Base-by-base conservation (phyloP, 2,329 filamentous ascomycete species). In the Ophiostoma pallidulum region DNA sequence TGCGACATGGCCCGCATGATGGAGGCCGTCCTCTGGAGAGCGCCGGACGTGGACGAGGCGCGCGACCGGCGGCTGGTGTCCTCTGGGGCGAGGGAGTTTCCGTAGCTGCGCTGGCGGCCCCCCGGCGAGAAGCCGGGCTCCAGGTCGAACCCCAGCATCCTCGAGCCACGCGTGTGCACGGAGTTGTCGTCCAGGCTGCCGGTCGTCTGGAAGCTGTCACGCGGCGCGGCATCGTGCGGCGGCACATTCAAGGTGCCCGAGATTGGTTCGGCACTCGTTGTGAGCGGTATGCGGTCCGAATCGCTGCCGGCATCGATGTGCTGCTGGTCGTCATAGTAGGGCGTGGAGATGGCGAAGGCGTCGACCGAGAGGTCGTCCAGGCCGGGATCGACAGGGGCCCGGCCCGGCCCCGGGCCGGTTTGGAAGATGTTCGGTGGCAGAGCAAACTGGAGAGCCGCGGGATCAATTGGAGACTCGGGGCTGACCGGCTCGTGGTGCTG, bases 1-100 rank as follows among this genome's bases (percentile, higher is more conserved):
- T 96, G 90, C 28, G 94, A 97, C 80, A 98, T 94, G 52, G 80
- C 80, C 54, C 84, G 78, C 65, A 90, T 78, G 57, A 89, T 86
- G 8, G 84, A 86, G 38, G 84, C 78, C 51, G 85, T 84, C 56
- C 80, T 74, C 20, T 75, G 77, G 45, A 90, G 64, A 16, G 84
- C 82, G 22, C 76, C 77, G 10, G 78, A 74, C 8, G 76, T 73
- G 16, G 81, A 82, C 2, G 77, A 71, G 2, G 82, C 80, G 33
- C 82, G 70, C 37, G 83, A 84, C 38, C 74, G 69, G 45, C 72
- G 70, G 45, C 62, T 60, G 50, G 67, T 64, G 20, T 71, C 72
- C 18, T 66, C 68, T 7, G 78, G 77, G 24, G 65, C 67, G 48
- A 77, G 71, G 55, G 66, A 77, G 59, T 66, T 69, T 46, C 81